Conservation (phyloP, 2,329 filamentous ascomycete genomes). For the Grosmannia serpens region DNA sequence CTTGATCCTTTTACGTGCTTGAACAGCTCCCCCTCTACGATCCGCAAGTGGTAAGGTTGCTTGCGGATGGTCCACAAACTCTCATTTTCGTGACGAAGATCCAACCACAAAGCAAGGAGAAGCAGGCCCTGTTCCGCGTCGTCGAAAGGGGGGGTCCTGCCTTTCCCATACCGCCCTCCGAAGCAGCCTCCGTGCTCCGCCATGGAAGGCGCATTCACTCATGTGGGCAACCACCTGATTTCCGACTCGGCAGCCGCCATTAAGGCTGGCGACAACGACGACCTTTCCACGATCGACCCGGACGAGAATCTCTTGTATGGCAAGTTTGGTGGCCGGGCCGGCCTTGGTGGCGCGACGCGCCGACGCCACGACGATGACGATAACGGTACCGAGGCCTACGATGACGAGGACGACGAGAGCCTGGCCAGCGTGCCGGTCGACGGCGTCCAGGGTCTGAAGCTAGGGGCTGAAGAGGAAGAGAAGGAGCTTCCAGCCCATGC, state of each 20-base stretch:
- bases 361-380: constrained; percentile 79
- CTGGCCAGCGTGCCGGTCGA: constrained; percentile 73
- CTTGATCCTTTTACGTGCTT: not conserved
- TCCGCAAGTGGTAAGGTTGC: not conserved
- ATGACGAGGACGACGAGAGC: constrained; percentile 69
- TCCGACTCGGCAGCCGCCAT: constrained; percentile 78
- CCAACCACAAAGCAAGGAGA: not conserved
- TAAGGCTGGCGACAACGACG: constrained; percentile 73
- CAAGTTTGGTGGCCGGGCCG: constrained; percentile 48
- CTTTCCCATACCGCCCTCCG: not conserved
- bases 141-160: not conserved
- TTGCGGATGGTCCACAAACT: not conserved
- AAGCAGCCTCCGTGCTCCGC: not conserved
- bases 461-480: constrained; percentile 60
- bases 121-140: not conserved
- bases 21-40: not conserved
- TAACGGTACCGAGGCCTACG: constrained; percentile 71
- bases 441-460: constrained; percentile 53
- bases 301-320: constrained; percentile 75
- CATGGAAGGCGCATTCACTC: constrained; percentile 84
- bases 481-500: constrained; percentile 89
- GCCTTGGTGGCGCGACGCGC: constrained; percentile 29
- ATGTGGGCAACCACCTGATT: constrained; percentile 76
- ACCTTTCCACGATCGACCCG: constrained; percentile 55
- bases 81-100: not conserved